Base-by-base conservation (phyloP, 495 filamentous ascomycete genomes). In the Xylaria acuta region DNA sequence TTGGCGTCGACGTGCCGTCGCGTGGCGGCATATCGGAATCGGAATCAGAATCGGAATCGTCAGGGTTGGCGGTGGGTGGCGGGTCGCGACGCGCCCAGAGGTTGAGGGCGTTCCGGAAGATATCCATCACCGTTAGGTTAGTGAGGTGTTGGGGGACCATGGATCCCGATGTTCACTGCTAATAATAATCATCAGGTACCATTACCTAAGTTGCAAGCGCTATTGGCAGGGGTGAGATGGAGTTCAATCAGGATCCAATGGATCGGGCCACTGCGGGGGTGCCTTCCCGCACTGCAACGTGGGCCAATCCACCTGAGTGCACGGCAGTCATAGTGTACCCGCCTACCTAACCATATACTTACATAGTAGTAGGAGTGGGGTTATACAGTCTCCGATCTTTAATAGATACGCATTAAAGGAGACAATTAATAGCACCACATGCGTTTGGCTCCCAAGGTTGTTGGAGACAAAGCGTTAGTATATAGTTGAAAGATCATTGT, bases 1-100 rank as follows among this genome's bases (percentile, higher is more conserved):
- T 51, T 32, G 45, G 43, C 20, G 45, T 51, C 16, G 59, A 47
- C 25, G 59, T 32, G 22, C 41, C 34, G 60, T 38, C 32, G 34
- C 25, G 47, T 64, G 20, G 70, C 43, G 63, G 51, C 70, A 72
- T 72, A 3, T 72, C 59, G 40, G 51, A 64, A 20, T 30, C 16
- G 8, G 53, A 49, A 22, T 49, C 16, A 2, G 53, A 49, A 22
- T 49, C 45, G 8, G 16, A 38, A 11, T 60, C 32, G 32, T 32
- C 18, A 27, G 47, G 59, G 47, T 36, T 34, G 18, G 7, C 25
- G 3, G 53, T 14, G 43, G 68, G 18, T 53, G 18, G n/a, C 22
- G 49, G 47, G 60, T 54, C 69, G 34, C 59, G 69, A 45, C 69
- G 58, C 59, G 59, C 20, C 58, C 56, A 59, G 27, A 40, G 22